phyloP scores from a whole-genome alignment of 1,284 basidiomycete species.

The Pyrrhoderma noxium region DNA sequence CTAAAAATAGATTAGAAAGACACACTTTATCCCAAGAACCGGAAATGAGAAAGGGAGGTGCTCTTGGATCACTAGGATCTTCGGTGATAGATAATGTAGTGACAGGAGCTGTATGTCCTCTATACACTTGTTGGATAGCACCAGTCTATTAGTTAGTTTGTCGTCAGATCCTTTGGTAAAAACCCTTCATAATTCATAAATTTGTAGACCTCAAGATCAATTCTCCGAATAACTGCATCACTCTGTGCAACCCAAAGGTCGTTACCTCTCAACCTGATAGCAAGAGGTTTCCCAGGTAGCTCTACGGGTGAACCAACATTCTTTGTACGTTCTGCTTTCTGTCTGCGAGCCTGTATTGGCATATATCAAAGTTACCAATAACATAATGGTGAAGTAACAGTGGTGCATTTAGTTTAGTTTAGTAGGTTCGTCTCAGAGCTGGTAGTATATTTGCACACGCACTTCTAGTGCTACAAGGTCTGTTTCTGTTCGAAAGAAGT shows the following conservation, averaged over 20 bases:
- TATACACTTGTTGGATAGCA: conserved; percentile 65
- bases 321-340: conserved; percentile 68
- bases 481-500: conserved; percentile 64
- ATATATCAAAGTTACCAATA: conserved; percentile 14
- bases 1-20: conserved; percentile 9
- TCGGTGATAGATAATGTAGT: conserved; percentile 69
- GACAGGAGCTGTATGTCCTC: conserved; percentile 82
- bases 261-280: conserved; percentile 54
- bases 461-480: conserved; percentile 67
- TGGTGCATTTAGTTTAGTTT: too few species aligned
- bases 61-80: conserved; percentile 25
- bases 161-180: not conserved
- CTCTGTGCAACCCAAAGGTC: conserved; percentile 84
- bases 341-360: conserved; percentile 48
- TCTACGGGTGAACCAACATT: conserved; percentile 71
- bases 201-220: conserved; percentile 62
- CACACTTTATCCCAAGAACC: conserved; percentile 86
- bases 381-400: conserved; percentile 12
- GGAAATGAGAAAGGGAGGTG: conserved; percentile 57
- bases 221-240: conserved; percentile 61
- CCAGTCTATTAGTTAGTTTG: conserved; percentile 51
- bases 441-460: too few species aligned
- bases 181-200: conserved; percentile 11
- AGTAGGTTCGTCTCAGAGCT: too few species aligned
- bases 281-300: conserved; percentile 68